These are phyloP conservation scores for Phytophthora pluvialis DNA, from an alignment of 352 stramenopile species.

Conservation along the genomic window DNA sequence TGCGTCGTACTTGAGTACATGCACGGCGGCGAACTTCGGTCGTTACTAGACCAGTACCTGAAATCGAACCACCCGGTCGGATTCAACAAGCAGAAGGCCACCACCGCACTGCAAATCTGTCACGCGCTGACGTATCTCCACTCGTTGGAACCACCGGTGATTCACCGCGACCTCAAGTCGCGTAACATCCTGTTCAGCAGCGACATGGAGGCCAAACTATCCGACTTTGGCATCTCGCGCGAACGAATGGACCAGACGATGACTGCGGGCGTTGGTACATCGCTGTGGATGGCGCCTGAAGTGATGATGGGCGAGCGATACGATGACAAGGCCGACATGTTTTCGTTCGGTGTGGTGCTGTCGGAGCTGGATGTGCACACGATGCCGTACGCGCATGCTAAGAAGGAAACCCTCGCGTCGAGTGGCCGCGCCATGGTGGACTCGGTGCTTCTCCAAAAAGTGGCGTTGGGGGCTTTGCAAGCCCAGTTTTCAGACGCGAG, in stretches of 20 bases:
- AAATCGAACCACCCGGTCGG: conserved; percentile 27
- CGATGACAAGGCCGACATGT: conserved; percentile 34
- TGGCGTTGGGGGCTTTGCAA: conserved; percentile 31
- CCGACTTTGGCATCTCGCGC: conserved; percentile 48
- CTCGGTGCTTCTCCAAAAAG: conserved; percentile 27
- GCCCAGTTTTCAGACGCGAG: conserved; percentile 34
- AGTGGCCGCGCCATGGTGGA: conserved; percentile 30
- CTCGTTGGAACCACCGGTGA: conserved; percentile 25
- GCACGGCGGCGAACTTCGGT: conserved; percentile 39
- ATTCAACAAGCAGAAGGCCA: conserved; percentile 43
- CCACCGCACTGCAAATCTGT: conserved; percentile 31
- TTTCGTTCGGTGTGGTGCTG: conserved; percentile 42
- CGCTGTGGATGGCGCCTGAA: conserved; percentile 30
- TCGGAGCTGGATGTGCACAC: conserved; percentile 56
- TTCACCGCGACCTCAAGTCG: conserved; percentile 43
- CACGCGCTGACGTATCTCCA: conserved; percentile 35
- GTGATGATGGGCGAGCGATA: conserved; percentile 31
- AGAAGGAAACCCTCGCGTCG: conserved; percentile 36
- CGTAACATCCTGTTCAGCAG: conserved; percentile 39
- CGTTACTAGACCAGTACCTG: conserved; percentile 34
- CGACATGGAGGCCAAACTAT: conserved; percentile 39
- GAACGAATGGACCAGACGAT: conserved; percentile 38
- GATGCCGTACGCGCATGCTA: conserved; percentile 54
- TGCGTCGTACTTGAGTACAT: conserved; percentile 55
- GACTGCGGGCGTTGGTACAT: conserved; percentile 40